These are phyloP conservation scores for Pyricularia grisea DNA, from an alignment of 2,329 filamentous ascomycete genomes.

Conservation along the genomic window DNA sequence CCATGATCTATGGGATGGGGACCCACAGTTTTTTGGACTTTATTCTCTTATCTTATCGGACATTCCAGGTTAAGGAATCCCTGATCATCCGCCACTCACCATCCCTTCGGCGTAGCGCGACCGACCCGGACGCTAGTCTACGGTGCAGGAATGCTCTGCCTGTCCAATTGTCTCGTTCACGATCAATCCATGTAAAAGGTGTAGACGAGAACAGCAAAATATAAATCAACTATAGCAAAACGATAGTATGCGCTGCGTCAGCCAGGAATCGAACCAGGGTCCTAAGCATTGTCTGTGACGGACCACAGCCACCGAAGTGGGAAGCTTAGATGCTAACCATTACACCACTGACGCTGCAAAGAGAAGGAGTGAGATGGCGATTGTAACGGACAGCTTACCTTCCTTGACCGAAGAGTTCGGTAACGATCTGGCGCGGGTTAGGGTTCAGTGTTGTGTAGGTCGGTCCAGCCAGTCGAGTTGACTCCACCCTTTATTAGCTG, in stretches of 20 bases:
- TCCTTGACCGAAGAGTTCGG: too few relatives aligned
- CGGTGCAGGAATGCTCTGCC: not conserved
- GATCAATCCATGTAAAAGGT: not conserved
- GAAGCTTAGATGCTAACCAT: not conserved
- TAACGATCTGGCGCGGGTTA: not conserved
- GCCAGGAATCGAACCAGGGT: not conserved
- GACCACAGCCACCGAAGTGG: not conserved
- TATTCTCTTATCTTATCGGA: not conserved
- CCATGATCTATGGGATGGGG: not conserved
- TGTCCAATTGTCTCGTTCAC: not conserved
- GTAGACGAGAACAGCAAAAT: not conserved
- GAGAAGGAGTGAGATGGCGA: not conserved
- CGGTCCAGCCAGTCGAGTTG: not conserved
- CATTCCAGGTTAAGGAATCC: not conserved
- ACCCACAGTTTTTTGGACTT: not conserved
- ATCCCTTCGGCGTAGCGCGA: too few relatives aligned
- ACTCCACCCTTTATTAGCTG: not conserved
- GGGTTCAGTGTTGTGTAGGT: too few relatives aligned
- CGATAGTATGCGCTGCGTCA: not conserved
- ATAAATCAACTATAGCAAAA: not conserved
- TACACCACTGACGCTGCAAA: not conserved
- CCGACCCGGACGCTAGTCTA: not conserved
- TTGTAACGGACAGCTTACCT: not conserved
- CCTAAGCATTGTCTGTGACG: not conserved
- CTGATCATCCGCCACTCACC: not conserved